These are phyloP conservation scores for Debaryomyces coudertii DNA, from an alignment of 1,139 yeast genomes.

Conservation along the genomic window DNA sequence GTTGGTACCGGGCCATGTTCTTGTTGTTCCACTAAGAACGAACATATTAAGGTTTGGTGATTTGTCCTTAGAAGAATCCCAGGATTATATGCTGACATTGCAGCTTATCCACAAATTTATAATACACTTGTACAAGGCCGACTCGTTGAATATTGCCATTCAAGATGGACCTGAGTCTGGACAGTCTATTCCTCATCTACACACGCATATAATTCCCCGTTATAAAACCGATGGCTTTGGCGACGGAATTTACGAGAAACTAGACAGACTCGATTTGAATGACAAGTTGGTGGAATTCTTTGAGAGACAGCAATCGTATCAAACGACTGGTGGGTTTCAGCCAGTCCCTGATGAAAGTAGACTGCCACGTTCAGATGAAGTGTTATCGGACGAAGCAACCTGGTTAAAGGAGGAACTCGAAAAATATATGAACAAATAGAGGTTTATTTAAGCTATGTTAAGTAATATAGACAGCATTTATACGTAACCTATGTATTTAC, in stretches of 20 bases:
- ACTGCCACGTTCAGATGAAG: constrained; percentile 54
- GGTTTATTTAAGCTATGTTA: background rate
- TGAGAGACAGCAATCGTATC: constrained; percentile 27
- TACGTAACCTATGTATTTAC: background rate
- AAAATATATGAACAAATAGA: constrained; percentile 20
- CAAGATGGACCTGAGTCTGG: constrained; percentile 98
- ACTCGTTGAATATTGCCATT: constrained; percentile 81
- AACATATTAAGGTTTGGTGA: constrained; percentile 65
- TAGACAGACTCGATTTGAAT: constrained; percentile 53
- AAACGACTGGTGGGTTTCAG: constrained; percentile 32
- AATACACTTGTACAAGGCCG: constrained; percentile 67
- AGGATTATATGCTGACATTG: constrained; percentile 78
- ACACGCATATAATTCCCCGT: constrained; percentile 90
- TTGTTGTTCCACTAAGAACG: constrained; percentile 78
- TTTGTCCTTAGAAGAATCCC: constrained; percentile 68
- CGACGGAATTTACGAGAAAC: constrained; percentile 65
- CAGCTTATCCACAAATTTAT: constrained; percentile 72
- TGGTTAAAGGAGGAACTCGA: constrained; percentile 48
- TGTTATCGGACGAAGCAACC: constrained; percentile 67
- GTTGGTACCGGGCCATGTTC: constrained; percentile 84
- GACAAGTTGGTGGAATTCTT: constrained; percentile 35
- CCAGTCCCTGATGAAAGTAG: constrained; percentile 54
- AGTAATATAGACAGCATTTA: background rate
- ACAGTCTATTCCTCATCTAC: constrained; percentile 90
- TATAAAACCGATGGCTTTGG: constrained; percentile 65